Conservation (phyloP, 768 basidiomycete genomes). For the Neoboletus brunneissimus region DNA sequence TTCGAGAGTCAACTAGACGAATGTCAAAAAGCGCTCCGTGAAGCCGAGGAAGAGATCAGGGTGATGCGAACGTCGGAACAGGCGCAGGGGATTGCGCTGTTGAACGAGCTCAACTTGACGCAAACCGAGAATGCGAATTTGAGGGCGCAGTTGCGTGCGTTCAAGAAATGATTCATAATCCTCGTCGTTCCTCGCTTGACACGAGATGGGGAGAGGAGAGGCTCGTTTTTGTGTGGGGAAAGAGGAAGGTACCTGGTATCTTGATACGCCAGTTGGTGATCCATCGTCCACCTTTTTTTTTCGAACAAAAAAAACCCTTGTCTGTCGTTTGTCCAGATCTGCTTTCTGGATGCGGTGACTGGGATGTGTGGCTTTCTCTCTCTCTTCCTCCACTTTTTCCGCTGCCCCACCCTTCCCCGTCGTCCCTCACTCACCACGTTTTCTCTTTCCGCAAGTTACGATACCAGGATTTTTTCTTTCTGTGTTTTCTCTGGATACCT, state of each 20-base stretch:
- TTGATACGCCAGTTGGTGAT: constrained; percentile 1
- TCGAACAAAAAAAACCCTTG: neutral
- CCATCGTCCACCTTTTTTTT: neutral
- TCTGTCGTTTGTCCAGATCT: neutral
- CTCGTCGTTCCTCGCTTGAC: neutral
- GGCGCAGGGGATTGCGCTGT: constrained; percentile 73
- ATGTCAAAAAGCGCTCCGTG: constrained; percentile 55
- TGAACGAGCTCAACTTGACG: constrained; percentile 85
- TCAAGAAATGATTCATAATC: constrained; percentile 35
- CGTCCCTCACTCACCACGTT: neutral
- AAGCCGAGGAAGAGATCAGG: constrained; percentile 66
- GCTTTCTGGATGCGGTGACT: neutral
- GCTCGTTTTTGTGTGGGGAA: neutral
- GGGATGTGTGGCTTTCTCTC: neutral
- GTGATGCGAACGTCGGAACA: constrained; percentile 70
- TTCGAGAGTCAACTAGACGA: constrained; percentile 65
- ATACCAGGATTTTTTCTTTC: neutral
- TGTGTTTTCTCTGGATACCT: constrained; percentile 10
- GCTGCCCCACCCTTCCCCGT: neutral
- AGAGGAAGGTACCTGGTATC: neutral
- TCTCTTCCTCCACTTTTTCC: neutral
- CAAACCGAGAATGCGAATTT: constrained; percentile 76
- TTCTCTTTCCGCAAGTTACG: neutral
- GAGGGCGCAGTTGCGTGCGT: constrained; percentile 65
- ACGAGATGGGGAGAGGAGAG: neutral